Conservation (phyloP, 2,329 filamentous ascomycete species). For the Sporothrix brasiliensis region DNA sequence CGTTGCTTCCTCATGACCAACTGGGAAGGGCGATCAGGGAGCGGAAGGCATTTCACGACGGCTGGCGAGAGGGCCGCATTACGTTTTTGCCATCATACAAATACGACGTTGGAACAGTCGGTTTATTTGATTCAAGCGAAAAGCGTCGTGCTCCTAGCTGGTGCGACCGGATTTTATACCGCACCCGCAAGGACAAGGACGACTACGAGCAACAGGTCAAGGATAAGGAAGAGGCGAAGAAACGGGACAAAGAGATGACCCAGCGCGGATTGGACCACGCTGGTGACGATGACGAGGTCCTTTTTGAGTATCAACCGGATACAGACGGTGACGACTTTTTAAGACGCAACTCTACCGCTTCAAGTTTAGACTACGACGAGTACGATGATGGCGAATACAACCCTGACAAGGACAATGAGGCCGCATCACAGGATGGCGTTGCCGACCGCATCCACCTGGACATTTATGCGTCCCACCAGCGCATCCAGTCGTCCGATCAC, state of each 20-base stretch:
- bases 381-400: slow-evolving; percentile 60
- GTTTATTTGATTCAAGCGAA: slow-evolving; percentile 91
- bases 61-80: slow-evolving; percentile 88
- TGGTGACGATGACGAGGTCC: slow-evolving; percentile 74
- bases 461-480: slow-evolving; percentile 84
- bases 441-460: slow-evolving; percentile 59
- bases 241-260: slow-evolving; percentile 83
- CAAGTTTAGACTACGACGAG: slow-evolving; percentile 61
- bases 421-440: slow-evolving; percentile 46
- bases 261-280: slow-evolving; percentile 73
- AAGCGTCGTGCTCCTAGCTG: slow-evolving; percentile 92
- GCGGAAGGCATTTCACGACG: slow-evolving; percentile 83
- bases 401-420: slow-evolving; percentile 38
- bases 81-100: slow-evolving; percentile 95
- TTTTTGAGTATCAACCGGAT: slow-evolving; percentile 90
- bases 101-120: slow-evolving; percentile 92
- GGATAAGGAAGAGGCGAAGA: slow-evolving; percentile 68
- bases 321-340: slow-evolving; percentile 60
- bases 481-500: slow-evolving; percentile 89
- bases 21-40: slow-evolving; percentile 71
- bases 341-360: slow-evolving; percentile 21
- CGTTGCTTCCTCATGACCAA: slow-evolving; percentile 87
- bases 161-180: slow-evolving; percentile 92
- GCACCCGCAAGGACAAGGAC: slow-evolving; percentile 71
- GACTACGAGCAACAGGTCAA: slow-evolving; percentile 64